Base-by-base conservation (phyloP, 1,139 yeast genomes). In the Geotrichum macrosporum region DNA sequence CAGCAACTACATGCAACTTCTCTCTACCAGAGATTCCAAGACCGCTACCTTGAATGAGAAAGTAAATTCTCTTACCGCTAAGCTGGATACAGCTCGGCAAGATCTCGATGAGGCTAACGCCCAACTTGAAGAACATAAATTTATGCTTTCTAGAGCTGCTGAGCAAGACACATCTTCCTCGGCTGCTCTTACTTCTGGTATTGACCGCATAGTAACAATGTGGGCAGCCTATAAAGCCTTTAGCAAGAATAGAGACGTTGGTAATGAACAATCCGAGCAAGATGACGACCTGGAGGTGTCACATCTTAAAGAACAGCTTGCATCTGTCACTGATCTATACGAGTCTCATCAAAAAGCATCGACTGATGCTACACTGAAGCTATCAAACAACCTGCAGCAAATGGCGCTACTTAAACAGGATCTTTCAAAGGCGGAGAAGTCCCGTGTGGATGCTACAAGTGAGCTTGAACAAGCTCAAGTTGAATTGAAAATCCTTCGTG, bases 331-430 rank as follows among this genome's bases (percentile, higher is more conserved):
- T n/a, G 39, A 56, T 41, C 54, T 63, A 16, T 65, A 63, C 44
- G 61, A 56, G 42, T 32, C 57, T 13, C 68, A 65, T 46, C 57
- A 55, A 52, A 55, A 53, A n/a, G 68, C 68, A 1, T 58, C 65
- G n/a, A 63, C 55, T n/a, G 55, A 53, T 46, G 60, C 65, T 6
- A 54, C 58, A 1, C 44, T 39, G 16, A 62, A 63, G 24, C 55
- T 63, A 3, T 47, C 58, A 2, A 48, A 36, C 12, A 58, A 63
- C 1, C 52, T 57, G 35, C 50, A 52, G 18, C 58, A 60, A 47
- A 52, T 62, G 20, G 50, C 58, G 9, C 56, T 34, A 15, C 53
- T 63, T 36, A 63, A 61, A 45, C 50, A 53, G 19, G 58, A 64
- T 37, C 48, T 64, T 15, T 35, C 24, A 21, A 3, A 26, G 27